Evolutionary conservation across 1,284 basidiomycete genomes (phyloP), one percentile per base, ranked within the genome.

Genomic region (Ceratobasidium sp.): DNA sequence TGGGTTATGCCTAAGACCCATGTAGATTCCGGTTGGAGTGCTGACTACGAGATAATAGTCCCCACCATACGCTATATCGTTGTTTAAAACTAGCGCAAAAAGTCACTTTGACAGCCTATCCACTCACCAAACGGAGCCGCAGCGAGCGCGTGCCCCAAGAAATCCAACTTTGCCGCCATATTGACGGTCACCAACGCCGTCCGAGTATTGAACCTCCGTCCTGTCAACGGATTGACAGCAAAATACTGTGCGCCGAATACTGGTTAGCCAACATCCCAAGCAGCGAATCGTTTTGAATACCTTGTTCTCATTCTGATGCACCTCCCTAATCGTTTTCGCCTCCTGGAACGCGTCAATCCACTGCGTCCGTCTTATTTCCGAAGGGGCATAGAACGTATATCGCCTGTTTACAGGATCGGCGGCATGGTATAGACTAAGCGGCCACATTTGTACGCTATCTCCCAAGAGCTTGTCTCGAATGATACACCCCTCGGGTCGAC

Each of bases 391-490:
- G 8, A 94, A 84, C 1, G 91, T 94, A 82, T 94, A 94, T 76
- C 89, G 84, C 49, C 92, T 86, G 58, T 83, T 85, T 17, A 83
- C 80, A 76, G 86, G 88, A 64, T 86, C 87, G 1, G 88, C 86
- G 0, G 90, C 90, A 78, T 94, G 93, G 81, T 89, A 92, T 78
- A 94, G 84, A 1, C 89, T 91, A 82, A 94, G 92, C 0, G 93
- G 93, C 81, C 89, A 94, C 81, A 93, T 83, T 35, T 87, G 82
- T 58, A 66, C 33, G 37, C 26, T 69, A 58, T 76, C 69, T 15
- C 66, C 66, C 33, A 77, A 54, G 28, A 77, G 63, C 54, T 65
- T 76, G n/a, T 68, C 58, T 17, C 61, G 45, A n/a, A 75, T 76
- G 49, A 76, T 60, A 33, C 69, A 49, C 4, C 53, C 60, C 37